Percentiles rank a stretch among this genome's conserved stretches.
Conservation (phyloP, 164 flowering plant species). For the Annona cherimola region DNA sequence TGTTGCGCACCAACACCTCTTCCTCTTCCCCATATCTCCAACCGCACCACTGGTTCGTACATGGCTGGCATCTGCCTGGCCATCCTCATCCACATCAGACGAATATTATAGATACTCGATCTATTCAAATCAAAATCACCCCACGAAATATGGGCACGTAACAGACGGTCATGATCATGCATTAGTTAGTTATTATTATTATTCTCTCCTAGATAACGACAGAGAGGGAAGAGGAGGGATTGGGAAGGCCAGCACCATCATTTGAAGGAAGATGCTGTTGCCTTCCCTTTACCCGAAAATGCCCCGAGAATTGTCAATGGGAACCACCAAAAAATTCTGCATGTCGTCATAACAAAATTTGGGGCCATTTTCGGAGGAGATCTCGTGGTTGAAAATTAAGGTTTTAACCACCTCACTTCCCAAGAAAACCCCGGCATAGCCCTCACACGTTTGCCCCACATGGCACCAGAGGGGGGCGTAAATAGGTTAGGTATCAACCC, state of each 20-base stretch:
- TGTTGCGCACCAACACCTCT: slow-evolving; percentile 1
- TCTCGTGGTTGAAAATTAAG: background rate
- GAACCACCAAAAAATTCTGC: background rate
- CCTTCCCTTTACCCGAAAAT: background rate
- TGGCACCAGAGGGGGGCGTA: background rate
- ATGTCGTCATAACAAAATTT: background rate
- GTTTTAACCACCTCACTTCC: background rate
- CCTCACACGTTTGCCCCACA: background rate
- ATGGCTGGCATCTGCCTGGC: too few species aligned
- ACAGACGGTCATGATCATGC: background rate
- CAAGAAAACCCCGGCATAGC: background rate
- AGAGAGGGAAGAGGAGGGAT: background rate
- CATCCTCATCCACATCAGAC: too few species aligned
- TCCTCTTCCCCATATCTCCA: background rate
- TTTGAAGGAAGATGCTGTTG: background rate
- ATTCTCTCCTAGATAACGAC: background rate
- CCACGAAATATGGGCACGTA: background rate
- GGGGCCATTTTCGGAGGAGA: background rate
- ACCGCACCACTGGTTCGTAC: background rate
- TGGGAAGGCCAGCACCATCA: background rate
- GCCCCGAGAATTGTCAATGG: background rate
- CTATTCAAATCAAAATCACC: too few species aligned
- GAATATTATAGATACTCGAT: too few species aligned
- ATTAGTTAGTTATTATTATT: background rate
- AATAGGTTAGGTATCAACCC: too few species aligned